Percentiles rank a stretch among this genome's conserved stretches.
Evolutionary conservation across 352 stramenopile genomes (phyloP).

Genomic region (Blastocystis sp.): DNA sequence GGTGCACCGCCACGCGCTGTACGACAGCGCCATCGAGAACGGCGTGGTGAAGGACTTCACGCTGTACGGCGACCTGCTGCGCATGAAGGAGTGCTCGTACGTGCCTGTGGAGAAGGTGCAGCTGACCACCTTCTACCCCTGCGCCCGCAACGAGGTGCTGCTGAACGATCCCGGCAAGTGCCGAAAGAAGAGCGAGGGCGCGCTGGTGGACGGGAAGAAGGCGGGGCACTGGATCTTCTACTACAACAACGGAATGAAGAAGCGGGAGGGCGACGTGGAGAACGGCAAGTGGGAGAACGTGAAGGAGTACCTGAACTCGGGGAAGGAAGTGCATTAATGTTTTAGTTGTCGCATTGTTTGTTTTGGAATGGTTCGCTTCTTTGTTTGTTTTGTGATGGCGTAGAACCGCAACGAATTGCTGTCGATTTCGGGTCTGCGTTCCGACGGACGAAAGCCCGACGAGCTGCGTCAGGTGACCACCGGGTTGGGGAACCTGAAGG

Average conservation of each 20-base stretch:
- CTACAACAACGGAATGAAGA: constrained; percentile 60
- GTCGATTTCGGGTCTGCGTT: constrained; percentile 36
- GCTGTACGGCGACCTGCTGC: constrained; percentile 38
- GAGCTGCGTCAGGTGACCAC: constrained; percentile 56
- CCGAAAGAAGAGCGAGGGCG: background rate
- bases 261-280: background rate
- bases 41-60: background rate
- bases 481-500: constrained; percentile 36
- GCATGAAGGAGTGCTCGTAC: background rate
- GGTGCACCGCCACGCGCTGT: background rate
- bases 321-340: background rate
- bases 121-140: constrained; percentile 5
- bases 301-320: constrained; percentile 39
- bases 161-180: background rate
- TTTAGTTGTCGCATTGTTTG: constrained; percentile 46
- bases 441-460: constrained; percentile 58
- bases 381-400: background rate
- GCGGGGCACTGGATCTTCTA: constrained; percentile 22
- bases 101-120: background rate
- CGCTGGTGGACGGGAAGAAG: background rate
- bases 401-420: constrained; percentile 68
- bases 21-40: background rate
- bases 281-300: constrained; percentile 3
- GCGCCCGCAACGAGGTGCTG: background rate
- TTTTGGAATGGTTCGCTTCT: background rate